phyloP scores from a whole-genome alignment of 2,329 filamentous ascomycete genomes.

The Trichophyton schoenleinii region DNA sequence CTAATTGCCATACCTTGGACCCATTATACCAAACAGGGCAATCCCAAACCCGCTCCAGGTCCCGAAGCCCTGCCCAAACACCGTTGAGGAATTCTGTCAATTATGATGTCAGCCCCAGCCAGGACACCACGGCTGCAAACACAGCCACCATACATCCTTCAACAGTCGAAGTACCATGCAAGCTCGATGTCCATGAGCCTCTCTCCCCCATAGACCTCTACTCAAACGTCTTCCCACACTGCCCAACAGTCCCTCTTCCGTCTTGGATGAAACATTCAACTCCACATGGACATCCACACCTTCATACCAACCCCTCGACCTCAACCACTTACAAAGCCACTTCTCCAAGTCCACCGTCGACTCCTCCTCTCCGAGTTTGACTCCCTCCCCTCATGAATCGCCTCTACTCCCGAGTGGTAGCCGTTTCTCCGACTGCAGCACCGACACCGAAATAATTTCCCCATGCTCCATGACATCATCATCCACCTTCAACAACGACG shows the following conservation, averaged over 20 bases:
- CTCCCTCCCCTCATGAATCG: slow-evolving; percentile 4
- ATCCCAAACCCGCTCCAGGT: not conserved
- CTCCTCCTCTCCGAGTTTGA: slow-evolving; percentile 15
- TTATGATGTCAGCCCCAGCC: not conserved
- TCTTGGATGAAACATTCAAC: slow-evolving; percentile 27
- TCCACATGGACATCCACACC: slow-evolving; percentile 15
- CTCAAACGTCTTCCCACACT: slow-evolving; percentile 33
- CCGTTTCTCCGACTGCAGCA: slow-evolving; percentile 30
- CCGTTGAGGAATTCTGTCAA: not conserved
- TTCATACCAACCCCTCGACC: slow-evolving; percentile 17
- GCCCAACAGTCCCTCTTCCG: slow-evolving; percentile 36
- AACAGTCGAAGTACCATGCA: not conserved
- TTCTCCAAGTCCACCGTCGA: slow-evolving; percentile 30
- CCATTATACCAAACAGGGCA: not conserved
- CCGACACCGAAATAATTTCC: slow-evolving; percentile 25
- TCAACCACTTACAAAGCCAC: slow-evolving; percentile 27
- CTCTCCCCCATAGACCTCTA: not conserved
- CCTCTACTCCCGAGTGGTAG: slow-evolving; percentile 21
- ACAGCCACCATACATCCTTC: not conserved
- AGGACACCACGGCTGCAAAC: not conserved
- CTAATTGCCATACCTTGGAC: not conserved
- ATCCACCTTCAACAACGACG: slow-evolving; percentile 22
- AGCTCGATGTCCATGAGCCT: not conserved
- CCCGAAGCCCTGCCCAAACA: not conserved
- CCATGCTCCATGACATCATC: slow-evolving; percentile 27